Evolutionary conservation across 2,329 filamentous ascomycete species (phyloP), one percentile per base, ranked within the genome.

Genomic region (Xylariaceae sp.): DNA sequence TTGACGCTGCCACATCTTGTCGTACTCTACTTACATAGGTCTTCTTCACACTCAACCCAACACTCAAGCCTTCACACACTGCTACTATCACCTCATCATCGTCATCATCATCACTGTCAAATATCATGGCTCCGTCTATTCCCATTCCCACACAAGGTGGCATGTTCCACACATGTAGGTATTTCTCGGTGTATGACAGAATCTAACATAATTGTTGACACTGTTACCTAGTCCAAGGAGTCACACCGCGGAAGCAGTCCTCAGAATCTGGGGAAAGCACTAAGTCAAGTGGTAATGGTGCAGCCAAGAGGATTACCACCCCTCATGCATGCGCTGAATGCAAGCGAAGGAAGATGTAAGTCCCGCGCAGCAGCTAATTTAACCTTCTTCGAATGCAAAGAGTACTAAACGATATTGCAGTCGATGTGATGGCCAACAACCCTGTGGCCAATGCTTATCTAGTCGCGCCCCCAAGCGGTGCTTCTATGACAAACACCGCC

Each of bases 381-480:
- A 34, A 40, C 48, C 41, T n/a, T n/a, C n/a, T n/a, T 43, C 37
- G 19, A 35, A 37, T 44, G 37, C 38, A 35, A 37, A 22, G 10
- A 20, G 47, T 35, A 47, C 62, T 69, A 55, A 70, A 54, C 37
- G 16, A 23, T 35, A 36, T n/a, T 17, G 40, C 34, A 75, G 72
- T 45, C 83, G 88, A 52, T 93, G 88, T 61, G 86, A 91, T 68
- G 88, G 88, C 44, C 79, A 84, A 54, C 84, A 88, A 60, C 88
- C 88, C 10, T 93, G 88, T 61, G 85, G 86, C 29, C 87, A 90
- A 62, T 93, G 88, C 63, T 77, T 87, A 47, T 90, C 86, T 64
- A 91, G 88, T 62, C 82, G 88, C 45, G 86, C 87, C 51, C 84
- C 86, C 4, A 87, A 90, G 63, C 75, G 81, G 44, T 92, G 88